phyloP scores from a whole-genome alignment of 257 asterid genomes.

The Solanum medicagineum region DNA sequence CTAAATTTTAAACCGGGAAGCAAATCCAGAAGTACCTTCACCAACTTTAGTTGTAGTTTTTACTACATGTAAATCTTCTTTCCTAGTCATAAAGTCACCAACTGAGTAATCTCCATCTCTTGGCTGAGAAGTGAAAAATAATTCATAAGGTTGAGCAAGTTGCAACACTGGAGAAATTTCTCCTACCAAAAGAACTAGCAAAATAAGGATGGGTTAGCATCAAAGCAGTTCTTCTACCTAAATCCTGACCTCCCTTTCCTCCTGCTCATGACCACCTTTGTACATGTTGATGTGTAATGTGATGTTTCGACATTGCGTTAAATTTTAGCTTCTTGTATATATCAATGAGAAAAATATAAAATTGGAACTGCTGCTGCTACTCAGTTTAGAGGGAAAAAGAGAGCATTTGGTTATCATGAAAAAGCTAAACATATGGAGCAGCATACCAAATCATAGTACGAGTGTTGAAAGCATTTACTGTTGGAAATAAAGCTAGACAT shows the following conservation, averaged over 20 bases:
- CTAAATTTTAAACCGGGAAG: background rate
- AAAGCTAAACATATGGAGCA: background rate
- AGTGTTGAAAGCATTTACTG: background rate
- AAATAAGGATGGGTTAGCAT: background rate
- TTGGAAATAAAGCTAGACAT: background rate
- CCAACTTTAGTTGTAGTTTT: slow-evolving; percentile 66
- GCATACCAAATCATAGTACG: background rate
- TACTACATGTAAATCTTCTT: slow-evolving; percentile 54
- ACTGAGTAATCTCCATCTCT: slow-evolving; percentile 52
- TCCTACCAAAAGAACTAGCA: background rate
- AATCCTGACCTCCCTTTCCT: background rate
- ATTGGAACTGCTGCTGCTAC: background rate
- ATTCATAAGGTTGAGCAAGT: background rate
- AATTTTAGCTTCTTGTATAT: background rate
- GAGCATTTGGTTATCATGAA: background rate
- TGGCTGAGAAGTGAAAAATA: slow-evolving; percentile 26
- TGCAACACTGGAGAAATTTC: background rate
- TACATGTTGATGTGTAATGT: background rate
- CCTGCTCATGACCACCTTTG: background rate
- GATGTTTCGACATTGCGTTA: background rate
- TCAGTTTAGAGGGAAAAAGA: background rate
- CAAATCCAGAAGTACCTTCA: slow-evolving; percentile 42
- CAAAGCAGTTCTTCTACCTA: background rate
- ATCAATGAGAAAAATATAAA: background rate
- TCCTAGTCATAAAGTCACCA: slow-evolving; percentile 84